These are phyloP conservation scores for Kodamaea sp. DNA, from an alignment of 1,139 yeast genomes.

Conservation along the genomic window DNA sequence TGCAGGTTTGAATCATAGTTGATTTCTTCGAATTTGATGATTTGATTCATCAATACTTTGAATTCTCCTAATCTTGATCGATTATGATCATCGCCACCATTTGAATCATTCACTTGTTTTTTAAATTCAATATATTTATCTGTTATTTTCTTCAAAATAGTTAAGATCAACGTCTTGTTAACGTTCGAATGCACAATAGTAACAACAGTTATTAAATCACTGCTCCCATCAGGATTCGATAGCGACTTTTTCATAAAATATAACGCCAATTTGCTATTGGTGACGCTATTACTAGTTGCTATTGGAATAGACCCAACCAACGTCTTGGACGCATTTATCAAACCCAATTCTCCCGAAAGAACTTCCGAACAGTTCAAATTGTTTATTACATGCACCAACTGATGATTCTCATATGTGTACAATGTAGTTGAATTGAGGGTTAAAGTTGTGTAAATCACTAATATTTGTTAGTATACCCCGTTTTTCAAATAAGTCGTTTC, in stretches of 20 bases:
- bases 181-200: conserved; percentile 44
- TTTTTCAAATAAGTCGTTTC: neutral
- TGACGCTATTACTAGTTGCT: conserved; percentile 23
- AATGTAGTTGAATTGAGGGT: conserved; percentile 54
- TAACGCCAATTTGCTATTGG: conserved; percentile 35
- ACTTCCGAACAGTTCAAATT: conserved; percentile 51
- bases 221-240: conserved; percentile 41
- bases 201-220: conserved; percentile 49
- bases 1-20: conserved; percentile 37
- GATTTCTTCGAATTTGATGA: conserved; percentile 48
- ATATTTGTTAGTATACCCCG: conserved; percentile 8
- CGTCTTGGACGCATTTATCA: conserved; percentile 47
- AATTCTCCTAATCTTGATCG: conserved; percentile 43
- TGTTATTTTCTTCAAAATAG: conserved; percentile 47
- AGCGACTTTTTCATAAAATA: conserved; percentile 49
- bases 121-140: conserved; percentile 46
- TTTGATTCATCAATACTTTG: conserved; percentile 50
- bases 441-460: conserved; percentile 44
- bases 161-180: conserved; percentile 43
- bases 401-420: conserved; percentile 51
- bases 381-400: conserved; percentile 33
- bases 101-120: conserved; percentile 20
- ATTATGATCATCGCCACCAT: conserved; percentile 10
- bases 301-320: conserved; percentile 44
- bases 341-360: conserved; percentile 53